These are phyloP conservation scores for Fusarium lateritium DNA, from an alignment of 2,329 filamentous ascomycete species.

Conservation along the genomic window DNA sequence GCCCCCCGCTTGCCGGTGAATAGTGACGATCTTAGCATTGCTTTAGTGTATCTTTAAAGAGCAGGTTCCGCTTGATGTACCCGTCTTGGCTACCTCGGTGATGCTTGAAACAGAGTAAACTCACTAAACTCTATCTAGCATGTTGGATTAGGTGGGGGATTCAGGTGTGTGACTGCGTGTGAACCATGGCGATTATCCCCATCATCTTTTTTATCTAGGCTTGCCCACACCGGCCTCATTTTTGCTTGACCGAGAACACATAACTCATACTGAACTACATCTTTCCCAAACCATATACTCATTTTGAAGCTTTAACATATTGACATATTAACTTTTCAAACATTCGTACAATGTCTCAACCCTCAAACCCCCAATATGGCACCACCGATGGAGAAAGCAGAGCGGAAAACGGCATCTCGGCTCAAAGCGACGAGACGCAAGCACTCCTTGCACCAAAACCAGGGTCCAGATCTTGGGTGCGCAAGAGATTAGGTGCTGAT, in stretches of 20 bases:
- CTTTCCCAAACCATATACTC: background rate
- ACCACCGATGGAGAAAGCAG: slow-evolving; percentile 18
- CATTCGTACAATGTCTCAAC: slow-evolving; percentile 28
- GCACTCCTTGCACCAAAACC: slow-evolving; percentile 40
- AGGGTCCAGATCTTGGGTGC: slow-evolving; percentile 36
- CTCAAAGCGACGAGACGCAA: slow-evolving; percentile 27
- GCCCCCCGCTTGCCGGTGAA: too few species aligned
- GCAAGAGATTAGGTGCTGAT: slow-evolving; percentile 39
- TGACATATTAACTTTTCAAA: too few species aligned
- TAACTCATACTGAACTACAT: background rate
- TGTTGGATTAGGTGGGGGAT: background rate
- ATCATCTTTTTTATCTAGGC: background rate
- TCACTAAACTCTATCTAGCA: background rate
- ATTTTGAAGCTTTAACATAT: background rate
- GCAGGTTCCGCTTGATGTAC: background rate
- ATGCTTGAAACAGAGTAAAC: background rate
- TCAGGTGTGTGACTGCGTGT: too few species aligned
- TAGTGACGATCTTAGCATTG: too few species aligned
- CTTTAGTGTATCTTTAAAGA: too few species aligned
- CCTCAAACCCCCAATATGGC: slow-evolving; percentile 31
- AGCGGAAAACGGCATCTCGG: slow-evolving; percentile 18
- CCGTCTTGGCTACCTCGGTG: background rate
- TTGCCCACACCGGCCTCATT: background rate
- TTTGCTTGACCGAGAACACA: background rate
- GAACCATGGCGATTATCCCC: background rate